A percentile compares a stretch with the other conserved stretches of the same genome.
phyloP scores from a whole-genome alignment of 2,329 filamentous ascomycete genomes.

The Pezizomycotina sp. region DNA sequence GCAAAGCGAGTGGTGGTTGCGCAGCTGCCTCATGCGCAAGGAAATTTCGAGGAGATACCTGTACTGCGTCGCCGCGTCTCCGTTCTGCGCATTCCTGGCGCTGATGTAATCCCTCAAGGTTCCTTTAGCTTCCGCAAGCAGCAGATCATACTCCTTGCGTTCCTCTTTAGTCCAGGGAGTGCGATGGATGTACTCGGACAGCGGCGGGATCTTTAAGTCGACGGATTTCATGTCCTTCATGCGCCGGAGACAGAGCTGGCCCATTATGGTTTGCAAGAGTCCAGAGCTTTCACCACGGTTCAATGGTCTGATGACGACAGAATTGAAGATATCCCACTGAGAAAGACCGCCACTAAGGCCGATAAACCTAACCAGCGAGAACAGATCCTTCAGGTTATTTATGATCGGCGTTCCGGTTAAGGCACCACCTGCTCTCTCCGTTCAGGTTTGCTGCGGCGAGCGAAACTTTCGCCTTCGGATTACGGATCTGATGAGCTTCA shows the following conservation, averaged over 20 bases:
- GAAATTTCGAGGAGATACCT: conserved; percentile 64
- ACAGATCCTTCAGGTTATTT: conserved; percentile 66
- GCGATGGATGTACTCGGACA: conserved; percentile 61
- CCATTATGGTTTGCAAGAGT: conserved; percentile 60
- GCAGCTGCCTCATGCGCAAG: conserved; percentile 67
- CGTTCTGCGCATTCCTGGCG: conserved; percentile 31
- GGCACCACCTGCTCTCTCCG: conserved; percentile 59
- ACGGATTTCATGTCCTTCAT: conserved; percentile 82
- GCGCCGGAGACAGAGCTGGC: conserved; percentile 61
- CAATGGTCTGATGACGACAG: conserved; percentile 52
- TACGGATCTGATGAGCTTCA: conserved; percentile 69
- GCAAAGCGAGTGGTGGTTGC: conserved; percentile 76
- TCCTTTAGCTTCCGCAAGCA: conserved; percentile 58
- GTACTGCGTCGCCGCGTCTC: conserved; percentile 48
- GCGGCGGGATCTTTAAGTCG: conserved; percentile 58
- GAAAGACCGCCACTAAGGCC: conserved; percentile 60
- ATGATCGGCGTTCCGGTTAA: conserved; percentile 71
- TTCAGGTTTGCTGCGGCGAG: conserved; percentile 49
- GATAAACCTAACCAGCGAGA: conserved; percentile 63
- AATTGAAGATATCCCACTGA: conserved; percentile 55
- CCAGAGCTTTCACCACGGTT: conserved; percentile 42
- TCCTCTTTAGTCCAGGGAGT: conserved; percentile 60
- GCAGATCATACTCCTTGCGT: conserved; percentile 56
- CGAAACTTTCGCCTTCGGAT: conserved; percentile 55
- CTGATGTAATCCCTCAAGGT: conserved; percentile 45